These are phyloP conservation scores for Daedalea quercina DNA, from an alignment of 768 basidiomycete genomes.

Conservation along the genomic window DNA sequence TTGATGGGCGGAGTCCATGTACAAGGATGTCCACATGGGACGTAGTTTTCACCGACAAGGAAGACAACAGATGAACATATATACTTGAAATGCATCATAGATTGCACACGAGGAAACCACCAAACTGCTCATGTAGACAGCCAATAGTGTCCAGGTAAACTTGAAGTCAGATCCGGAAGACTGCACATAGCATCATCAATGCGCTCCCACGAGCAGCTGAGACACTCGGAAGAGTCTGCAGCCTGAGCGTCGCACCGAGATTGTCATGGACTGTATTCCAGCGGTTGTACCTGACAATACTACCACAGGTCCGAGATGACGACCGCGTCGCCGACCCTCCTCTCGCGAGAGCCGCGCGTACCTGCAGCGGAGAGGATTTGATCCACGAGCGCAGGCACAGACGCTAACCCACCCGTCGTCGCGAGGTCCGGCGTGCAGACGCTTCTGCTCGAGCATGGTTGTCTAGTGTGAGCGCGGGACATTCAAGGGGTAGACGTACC, in stretches of 20 bases:
- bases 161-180: no score
- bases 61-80: no score
- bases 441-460: constrained; percentile 5
- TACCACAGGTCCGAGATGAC: neutral
- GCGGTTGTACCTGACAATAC: neutral
- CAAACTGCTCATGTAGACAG: no score
- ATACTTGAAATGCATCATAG: no score
- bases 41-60: no score
- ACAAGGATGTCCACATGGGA: no score
- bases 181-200: no score
- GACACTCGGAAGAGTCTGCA: no score
- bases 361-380: constrained; percentile 20
- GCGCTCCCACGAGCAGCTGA: no score
- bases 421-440: constrained; percentile 2
- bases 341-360: neutral
- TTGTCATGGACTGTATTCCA: neutral
- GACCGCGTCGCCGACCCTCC: constrained; percentile 1
- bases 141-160: no score
- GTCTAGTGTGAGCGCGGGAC: neutral
- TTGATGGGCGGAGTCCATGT: no score
- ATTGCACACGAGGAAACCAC: no score
- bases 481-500: constrained; percentile 24
- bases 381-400: constrained; percentile 33
- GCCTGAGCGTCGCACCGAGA: neutral
- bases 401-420: constrained; percentile 30